Base-by-base conservation (phyloP, 2,329 filamentous ascomycete species). In the Fusarium gaditjirri region DNA sequence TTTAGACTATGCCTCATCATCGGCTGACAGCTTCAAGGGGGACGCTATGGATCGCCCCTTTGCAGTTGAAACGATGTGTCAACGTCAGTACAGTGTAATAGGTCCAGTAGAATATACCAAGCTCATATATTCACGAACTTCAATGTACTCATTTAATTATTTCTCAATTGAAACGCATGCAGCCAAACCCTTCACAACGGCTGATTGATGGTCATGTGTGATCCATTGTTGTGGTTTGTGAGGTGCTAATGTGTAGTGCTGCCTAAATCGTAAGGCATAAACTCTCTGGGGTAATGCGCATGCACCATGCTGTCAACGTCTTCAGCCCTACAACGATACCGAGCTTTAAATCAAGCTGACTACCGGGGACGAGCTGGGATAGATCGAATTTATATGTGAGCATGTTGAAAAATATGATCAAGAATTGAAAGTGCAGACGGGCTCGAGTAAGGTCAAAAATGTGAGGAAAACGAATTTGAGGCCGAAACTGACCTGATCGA, bases 311-410 rank as follows among this genome's bases (percentile, higher is more conserved):
- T 56, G 54, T 50, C 43, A 58, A 58, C 49, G 49, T 53, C 33
- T 75, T 77, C 76, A 78, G 77, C 77, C 77, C 77, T 78, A 77
- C 69, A 68, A 49, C 41, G 41, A 56, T 47, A 35, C 42, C 31
- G 42, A 76, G 72, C 70, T 76, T 73, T 76, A 69, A 71, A 53
- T 53, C 49, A 53, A 70, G 61, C 74, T 73, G 71, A 61, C 61
- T 73, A 72, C 71, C 68, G 64, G 56, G 74, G 72, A 70, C 68
- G 61, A 76, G 66, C 71, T 72, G 47, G 70, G 68, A 65, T 61
- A 72, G 49, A 58, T 68, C 38, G 54, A 67, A 57, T 65, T 57
- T 35, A 71, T 54, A 41, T 36, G 19, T 35, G 35, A 72, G 25
- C 38, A 55, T 67, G 50, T 39, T 49, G 55, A 14, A 31, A 47